Conservation (phyloP, 345 rosid genomes). For the Noccaea bulbosa region DNA sequence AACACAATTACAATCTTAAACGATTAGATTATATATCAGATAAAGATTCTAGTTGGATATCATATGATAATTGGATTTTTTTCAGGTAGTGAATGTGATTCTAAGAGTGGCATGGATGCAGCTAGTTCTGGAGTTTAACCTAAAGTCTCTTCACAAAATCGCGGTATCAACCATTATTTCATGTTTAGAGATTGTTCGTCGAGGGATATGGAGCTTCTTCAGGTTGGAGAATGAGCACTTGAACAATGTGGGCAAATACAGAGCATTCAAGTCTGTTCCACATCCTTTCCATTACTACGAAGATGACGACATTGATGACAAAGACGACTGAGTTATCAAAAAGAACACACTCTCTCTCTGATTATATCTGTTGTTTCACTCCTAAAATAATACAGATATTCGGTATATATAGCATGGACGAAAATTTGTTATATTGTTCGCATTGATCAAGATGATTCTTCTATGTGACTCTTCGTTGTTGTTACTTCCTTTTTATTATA, state of each 20-base stretch:
- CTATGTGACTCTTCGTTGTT: no score
- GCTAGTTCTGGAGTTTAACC: conserved; percentile 58
- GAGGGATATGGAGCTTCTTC: conserved; percentile 84
- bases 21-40: not conserved
- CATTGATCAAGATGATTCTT: no score
- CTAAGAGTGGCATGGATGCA: conserved; percentile 77
- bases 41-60: conserved; percentile 4
- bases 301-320: conserved; percentile 37
- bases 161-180: conserved; percentile 51
- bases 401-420: not conserved
- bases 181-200: conserved; percentile 67
- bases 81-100: conserved; percentile 56
- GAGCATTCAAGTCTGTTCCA: conserved; percentile 49
- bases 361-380: not conserved
- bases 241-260: conserved; percentile 46
- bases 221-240: conserved; percentile 50
- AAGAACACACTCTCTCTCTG: not conserved
- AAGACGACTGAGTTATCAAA: conserved; percentile 28
- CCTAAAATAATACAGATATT: not conserved
- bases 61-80: not conserved
- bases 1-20: conserved; percentile 23
- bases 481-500: no score
- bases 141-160: conserved; percentile 52
- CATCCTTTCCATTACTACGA: conserved; percentile 48
- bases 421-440: no score